phyloP scores from a whole-genome alignment of 306 rosid species.

The Sophora flavescens region DNA sequence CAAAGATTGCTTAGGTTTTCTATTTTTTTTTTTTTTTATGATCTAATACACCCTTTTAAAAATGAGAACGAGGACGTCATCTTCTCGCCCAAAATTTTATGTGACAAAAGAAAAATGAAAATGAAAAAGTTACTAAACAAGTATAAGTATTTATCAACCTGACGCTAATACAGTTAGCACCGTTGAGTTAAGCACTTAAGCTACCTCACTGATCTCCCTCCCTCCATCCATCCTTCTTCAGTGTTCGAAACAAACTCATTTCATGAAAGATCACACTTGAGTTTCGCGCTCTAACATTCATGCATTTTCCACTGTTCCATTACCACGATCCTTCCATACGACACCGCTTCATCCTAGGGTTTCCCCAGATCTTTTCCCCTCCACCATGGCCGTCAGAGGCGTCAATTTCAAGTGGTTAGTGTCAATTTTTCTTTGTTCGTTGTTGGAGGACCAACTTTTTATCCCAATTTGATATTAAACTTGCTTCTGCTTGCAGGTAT shows the following conservation, averaged over 20 bases:
- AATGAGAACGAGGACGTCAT: too few relatives aligned
- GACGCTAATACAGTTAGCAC: neutral
- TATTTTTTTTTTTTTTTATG: too few relatives aligned
- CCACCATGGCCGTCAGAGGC: conserved; percentile 74
- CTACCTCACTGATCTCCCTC: neutral
- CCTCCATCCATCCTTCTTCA: neutral
- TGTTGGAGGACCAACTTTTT: neutral
- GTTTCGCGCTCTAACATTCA: conserved; percentile 33
- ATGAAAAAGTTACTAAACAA: too few relatives aligned
- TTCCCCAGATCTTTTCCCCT: conserved; percentile 7
- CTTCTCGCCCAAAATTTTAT: too few relatives aligned
- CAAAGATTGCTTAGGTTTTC: too few relatives aligned
- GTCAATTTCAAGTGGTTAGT: conserved; percentile 83
- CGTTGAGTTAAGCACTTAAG: conserved; percentile 12
- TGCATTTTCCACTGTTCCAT: conserved; percentile 43
- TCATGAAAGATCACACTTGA: conserved; percentile 18
- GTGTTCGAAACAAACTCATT: conserved; percentile 8
- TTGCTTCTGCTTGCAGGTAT: conserved; percentile 59
- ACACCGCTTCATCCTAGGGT: conserved; percentile 43
- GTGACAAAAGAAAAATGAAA: too few relatives aligned
- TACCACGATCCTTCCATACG: conserved; percentile 29
- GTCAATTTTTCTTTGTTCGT: neutral
- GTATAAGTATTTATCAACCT: too few relatives aligned
- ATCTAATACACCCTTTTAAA: too few relatives aligned
- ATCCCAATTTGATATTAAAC: conserved; percentile 2